A percentile compares a stretch with the other conserved stretches of the same genome.
Evolutionary conservation across 2,329 filamentous ascomycete genomes (phyloP).

Genomic region (Colletotrichum phormii): DNA sequence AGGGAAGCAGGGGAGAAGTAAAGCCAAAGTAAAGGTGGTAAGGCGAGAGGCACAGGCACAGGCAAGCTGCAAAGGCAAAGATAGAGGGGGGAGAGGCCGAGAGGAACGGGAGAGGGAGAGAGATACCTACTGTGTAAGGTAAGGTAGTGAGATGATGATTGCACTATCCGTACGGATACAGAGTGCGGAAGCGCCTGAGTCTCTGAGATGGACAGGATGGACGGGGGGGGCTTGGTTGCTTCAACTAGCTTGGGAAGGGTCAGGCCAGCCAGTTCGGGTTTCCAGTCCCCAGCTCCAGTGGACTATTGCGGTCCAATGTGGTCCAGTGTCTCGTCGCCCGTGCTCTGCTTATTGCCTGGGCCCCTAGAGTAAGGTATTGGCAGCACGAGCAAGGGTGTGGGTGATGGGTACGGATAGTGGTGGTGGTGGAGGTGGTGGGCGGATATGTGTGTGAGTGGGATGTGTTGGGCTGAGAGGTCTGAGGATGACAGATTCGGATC

Average conservation of each 20-base stretch:
- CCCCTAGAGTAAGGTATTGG: neutral
- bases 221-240: neutral
- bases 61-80: neutral
- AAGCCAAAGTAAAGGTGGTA: constrained; percentile 1
- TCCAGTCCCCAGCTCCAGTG: constrained; percentile 8
- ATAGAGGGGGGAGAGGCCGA: neutral
- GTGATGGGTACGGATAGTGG: neutral
- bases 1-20: neutral
- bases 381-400: constrained; percentile 1
- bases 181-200: neutral
- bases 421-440: neutral
- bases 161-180: neutral
- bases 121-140: no score
- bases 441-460: neutral
- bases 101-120: no score
- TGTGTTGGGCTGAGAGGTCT: neutral
- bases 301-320: neutral
- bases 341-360: neutral
- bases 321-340: neutral
- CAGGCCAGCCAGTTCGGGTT: constrained; percentile 22
- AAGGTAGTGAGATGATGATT: no score
- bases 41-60: constrained; percentile 3
- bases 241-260: neutral
- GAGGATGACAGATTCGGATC: neutral
- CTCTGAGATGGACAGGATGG: neutral